phyloP scores from a whole-genome alignment of 495 filamentous ascomycete genomes.

The Rhypophila decipiens region DNA sequence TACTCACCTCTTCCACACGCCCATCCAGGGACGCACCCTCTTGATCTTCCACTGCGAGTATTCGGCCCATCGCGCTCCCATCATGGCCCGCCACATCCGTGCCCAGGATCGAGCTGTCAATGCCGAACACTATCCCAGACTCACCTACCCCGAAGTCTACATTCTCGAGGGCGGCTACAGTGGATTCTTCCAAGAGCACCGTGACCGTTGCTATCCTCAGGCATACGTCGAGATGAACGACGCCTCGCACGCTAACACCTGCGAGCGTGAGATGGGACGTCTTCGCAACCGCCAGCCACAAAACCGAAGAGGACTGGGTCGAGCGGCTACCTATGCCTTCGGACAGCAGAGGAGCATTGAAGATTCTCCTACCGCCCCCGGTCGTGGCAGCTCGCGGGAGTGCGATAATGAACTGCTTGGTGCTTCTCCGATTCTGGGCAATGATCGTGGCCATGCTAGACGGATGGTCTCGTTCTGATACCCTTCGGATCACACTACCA shows the following conservation, averaged over 20 bases:
- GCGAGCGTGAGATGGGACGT: constrained; percentile 88
- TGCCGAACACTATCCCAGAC: constrained; percentile 70
- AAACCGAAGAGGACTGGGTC: constrained; percentile 72
- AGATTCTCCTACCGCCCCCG: constrained; percentile 70
- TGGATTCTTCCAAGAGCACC: constrained; percentile 75
- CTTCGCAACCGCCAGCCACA: too few relatives aligned
- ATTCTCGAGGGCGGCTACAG: constrained; percentile 96
- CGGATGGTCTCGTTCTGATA: constrained; percentile 72
- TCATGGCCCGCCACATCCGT: constrained; percentile 89
- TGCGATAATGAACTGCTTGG: constrained; percentile 44
- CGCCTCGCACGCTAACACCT: constrained; percentile 80
- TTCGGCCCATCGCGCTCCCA: constrained; percentile 92
- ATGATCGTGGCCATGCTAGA: constrained; percentile 51
- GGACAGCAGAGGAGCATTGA: constrained; percentile 60
- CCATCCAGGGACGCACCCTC: constrained; percentile 61
- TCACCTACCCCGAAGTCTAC: constrained; percentile 93
- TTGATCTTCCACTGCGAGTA: constrained; percentile 98
- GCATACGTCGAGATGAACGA: constrained; percentile 94
- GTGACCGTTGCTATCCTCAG: constrained; percentile 77
- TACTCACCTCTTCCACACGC: constrained; percentile 62
- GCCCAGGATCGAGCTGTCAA: constrained; percentile 80
- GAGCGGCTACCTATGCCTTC: constrained; percentile 94
- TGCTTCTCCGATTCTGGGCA: constrained; percentile 44
- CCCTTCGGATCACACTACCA: too few relatives aligned
- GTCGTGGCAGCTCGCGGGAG: constrained; percentile 37